Evolutionary conservation across 2,329 filamentous ascomycete species (phyloP).

Genomic region (Rhinocladiella similis): DNA sequence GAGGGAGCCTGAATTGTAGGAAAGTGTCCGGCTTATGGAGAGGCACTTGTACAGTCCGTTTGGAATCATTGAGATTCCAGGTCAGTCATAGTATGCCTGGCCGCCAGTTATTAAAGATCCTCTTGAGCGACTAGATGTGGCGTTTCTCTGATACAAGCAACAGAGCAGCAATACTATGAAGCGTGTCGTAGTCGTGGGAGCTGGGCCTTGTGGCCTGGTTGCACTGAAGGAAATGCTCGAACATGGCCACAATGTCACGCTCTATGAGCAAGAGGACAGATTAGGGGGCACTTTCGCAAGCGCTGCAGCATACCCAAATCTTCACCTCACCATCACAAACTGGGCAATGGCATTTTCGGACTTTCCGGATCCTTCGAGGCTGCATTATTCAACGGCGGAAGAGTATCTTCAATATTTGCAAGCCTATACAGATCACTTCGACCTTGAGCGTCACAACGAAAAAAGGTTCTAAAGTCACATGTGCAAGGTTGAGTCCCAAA

Average conservation of each 20-base stretch:
- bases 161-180: constrained; percentile 1
- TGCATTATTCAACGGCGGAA: constrained; percentile 11
- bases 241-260: constrained; percentile 6
- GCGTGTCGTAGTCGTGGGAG: constrained; percentile 11
- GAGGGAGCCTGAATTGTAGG: too few species aligned
- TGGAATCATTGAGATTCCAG: too few species aligned
- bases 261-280: constrained; percentile 5
- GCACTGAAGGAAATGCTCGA: constrained; percentile 17
- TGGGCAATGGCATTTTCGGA: constrained; percentile 20
- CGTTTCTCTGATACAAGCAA: background rate
- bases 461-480: constrained; percentile 1
- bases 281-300: constrained; percentile 17
- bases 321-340: constrained; percentile 19
- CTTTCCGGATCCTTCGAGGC: constrained; percentile 11
- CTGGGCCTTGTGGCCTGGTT: constrained; percentile 15
- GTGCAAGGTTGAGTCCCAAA: constrained; percentile 3
- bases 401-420: constrained; percentile 16
- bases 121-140: background rate
- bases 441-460: constrained; percentile 8
- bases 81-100: too few species aligned
- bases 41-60: too few species aligned
- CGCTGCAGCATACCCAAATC: constrained; percentile 14
- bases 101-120: background rate
- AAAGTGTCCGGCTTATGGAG: too few species aligned
- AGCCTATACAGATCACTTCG: constrained; percentile 11